These are phyloP conservation scores for Zoysia matrella DNA, from an alignment of 202 grass and related monocot species.

Conservation along the genomic window DNA sequence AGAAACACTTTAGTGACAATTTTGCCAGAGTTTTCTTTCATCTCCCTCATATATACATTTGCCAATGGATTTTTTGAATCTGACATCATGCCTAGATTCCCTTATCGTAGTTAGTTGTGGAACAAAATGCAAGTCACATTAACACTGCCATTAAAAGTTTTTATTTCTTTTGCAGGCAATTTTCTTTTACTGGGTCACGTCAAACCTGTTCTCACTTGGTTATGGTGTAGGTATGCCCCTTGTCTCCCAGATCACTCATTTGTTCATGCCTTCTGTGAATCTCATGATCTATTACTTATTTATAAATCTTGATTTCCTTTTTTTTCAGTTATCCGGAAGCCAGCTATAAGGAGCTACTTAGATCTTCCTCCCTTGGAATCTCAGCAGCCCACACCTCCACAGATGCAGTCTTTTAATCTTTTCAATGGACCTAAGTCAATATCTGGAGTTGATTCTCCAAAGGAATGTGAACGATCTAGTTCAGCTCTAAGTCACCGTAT, in stretches of 20 bases:
- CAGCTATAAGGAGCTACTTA: slow-evolving; percentile 61
- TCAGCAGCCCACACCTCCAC: slow-evolving; percentile 23
- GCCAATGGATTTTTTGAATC: background rate
- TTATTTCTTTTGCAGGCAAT: slow-evolving; percentile 64
- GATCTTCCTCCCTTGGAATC: slow-evolving; percentile 62
- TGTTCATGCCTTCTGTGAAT: background rate
- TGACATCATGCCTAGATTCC: background rate
- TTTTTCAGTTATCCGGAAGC: slow-evolving; percentile 61
- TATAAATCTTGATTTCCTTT: background rate
- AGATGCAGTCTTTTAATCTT: slow-evolving; percentile 53
- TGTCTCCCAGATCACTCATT: background rate
- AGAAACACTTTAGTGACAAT: background rate
- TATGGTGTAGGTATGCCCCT: slow-evolving; percentile 70
- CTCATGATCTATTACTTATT: background rate
- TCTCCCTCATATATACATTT: background rate
- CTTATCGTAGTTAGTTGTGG: background rate
- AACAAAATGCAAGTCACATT: background rate
- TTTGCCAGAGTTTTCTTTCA: background rate
- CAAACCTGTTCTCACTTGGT: slow-evolving; percentile 84
- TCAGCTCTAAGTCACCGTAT: slow-evolving; percentile 59
- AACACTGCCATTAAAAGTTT: slow-evolving; percentile 7
- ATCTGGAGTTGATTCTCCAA: slow-evolving; percentile 40
- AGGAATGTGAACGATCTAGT: slow-evolving; percentile 36
- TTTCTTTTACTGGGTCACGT: slow-evolving; percentile 95
- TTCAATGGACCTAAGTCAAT: slow-evolving; percentile 50